Evolutionary conservation across 441 rosid genomes (phyloP), one percentile per base, ranked within the genome.

Genomic region (Gossypium trilobum): DNA sequence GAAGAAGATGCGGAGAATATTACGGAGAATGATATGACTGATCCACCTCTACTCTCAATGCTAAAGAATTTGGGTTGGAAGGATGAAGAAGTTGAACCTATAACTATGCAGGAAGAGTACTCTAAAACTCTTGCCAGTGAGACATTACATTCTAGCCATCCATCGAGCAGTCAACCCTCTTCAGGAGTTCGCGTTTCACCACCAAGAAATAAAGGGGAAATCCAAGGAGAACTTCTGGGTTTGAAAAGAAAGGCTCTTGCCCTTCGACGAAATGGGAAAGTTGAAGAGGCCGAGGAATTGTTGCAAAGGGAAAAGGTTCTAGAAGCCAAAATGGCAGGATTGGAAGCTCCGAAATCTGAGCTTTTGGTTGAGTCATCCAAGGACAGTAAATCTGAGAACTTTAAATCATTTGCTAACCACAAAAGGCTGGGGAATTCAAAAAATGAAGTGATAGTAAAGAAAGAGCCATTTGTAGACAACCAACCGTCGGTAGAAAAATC

Each of bases 161-260:
- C 79, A 64, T 69, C 70, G 33, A 9, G 16, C 42, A 22, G 7
- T 25, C 72, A 67, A 50, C 52, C 79, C 16, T 52, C 84, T 46
- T 75, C 80, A 5, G 57, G 69, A 51, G 27, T 69, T 75, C 72
- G 79, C 59, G 57, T 46, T 64, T 73, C 65, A 19, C 72, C 67
- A 52, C 80, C 80, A 52, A 84, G 87, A 85, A 86, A 75, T 11
- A 89, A 86, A 79, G 87, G 81, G 25, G 87, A 89, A 73, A 84
- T 86, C 68, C 92, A 86, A 73, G 81, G 85, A 81, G 91, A 89
- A 66, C 91, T 85, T 50, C 59, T 86, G 73, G 86, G 83, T 71
- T 76, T 91, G 77, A 89, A 88, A 78, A 88, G 93, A 75, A 88
- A 86, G 76, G 91, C 88, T 11, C 89, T 88, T 78, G 84, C 87